Percentiles rank a stretch among this genome's conserved stretches.
Conservation (phyloP, 2,329 filamentous ascomycete genomes). For the Ophiocordyceps sinensis region DNA sequence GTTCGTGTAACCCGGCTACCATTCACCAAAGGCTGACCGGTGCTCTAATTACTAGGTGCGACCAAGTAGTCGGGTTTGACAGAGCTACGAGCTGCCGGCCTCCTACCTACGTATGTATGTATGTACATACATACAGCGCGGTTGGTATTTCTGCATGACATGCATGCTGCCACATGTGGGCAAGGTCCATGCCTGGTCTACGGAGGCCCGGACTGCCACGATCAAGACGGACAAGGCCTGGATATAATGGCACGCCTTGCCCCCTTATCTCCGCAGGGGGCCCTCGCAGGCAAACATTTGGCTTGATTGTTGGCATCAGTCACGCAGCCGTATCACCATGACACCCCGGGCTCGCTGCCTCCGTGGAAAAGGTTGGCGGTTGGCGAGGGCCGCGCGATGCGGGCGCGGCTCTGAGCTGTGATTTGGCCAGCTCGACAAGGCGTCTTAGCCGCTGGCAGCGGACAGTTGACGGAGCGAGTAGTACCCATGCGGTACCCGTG, state of each 20-base stretch:
- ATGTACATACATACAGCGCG: not conserved
- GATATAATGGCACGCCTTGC: not conserved
- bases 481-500: too few relatives aligned
- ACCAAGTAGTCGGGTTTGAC: conserved; percentile 5
- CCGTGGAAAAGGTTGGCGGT: too few relatives aligned
- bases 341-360: too few relatives aligned
- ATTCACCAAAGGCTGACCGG: not conserved
- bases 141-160: conserved; percentile 6
- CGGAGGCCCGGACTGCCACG: not conserved
- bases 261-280: not conserved
- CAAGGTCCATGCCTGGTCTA: not conserved
- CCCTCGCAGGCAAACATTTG: not conserved
- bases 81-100: conserved; percentile 1
- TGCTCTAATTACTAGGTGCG: conserved; percentile 2
- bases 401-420: too few relatives aligned
- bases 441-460: too few relatives aligned
- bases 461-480: too few relatives aligned
- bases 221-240: not conserved
- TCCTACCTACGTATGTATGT: not conserved
- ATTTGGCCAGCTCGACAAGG: too few relatives aligned
- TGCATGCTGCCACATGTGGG: conserved; percentile 8
- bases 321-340: too few relatives aligned
- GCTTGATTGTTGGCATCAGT: too few relatives aligned
- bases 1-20: conserved; percentile 2
- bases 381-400: too few relatives aligned